Base-by-base conservation (phyloP, 1,284 basidiomycete genomes). In the Microbotryomycetes sp. region DNA sequence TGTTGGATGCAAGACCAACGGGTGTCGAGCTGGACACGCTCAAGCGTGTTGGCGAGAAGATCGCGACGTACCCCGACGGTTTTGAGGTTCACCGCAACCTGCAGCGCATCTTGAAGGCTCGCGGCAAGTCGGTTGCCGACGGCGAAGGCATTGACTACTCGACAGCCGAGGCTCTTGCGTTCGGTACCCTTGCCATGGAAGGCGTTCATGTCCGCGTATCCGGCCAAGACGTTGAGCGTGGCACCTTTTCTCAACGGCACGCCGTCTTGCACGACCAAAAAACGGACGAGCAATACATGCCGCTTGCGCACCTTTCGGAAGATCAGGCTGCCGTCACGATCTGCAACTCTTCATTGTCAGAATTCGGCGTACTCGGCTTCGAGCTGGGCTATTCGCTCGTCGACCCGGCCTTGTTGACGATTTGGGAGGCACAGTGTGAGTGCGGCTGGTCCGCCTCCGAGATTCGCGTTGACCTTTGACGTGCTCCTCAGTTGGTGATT, bases 241-340 rank as follows among this genome's bases (percentile, higher is more conserved):
- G 96, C 59, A 99, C 96, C 7, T 99, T 99, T 82, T 97, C 93
- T n/a, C 96, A 98, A 76, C 89, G 96, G 57, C 96, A 99, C 74
- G 91, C 93, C 50, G 87, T 99, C 67, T 81, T 99, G 56, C 92
- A 97, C 78, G 94, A 99, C 77, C 96, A 99, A 79, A 81, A 81
- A 73, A 97, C 85, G 73, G 94, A 98, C 78, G 79, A 83, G 70
- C 89, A 90, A 74, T 96, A 93, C 77, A 78, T 89, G 45, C 89
- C 94, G 4, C 79, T 99, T 62, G 91, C 92, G 75, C 85, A 96
- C 76, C 82, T 98, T 57, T 86, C 86, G 53, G 82, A 84, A 21
- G 86, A 84, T 68, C 96, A 98, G 77, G 91, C 91, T 15, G 83
- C 83, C 23, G 97, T 98, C 78, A 87, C 90, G 63, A 83, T 97